phyloP scores from a whole-genome alignment of 495 filamentous ascomycete species.

The Podospora bellae-mahoneyi region DNA sequence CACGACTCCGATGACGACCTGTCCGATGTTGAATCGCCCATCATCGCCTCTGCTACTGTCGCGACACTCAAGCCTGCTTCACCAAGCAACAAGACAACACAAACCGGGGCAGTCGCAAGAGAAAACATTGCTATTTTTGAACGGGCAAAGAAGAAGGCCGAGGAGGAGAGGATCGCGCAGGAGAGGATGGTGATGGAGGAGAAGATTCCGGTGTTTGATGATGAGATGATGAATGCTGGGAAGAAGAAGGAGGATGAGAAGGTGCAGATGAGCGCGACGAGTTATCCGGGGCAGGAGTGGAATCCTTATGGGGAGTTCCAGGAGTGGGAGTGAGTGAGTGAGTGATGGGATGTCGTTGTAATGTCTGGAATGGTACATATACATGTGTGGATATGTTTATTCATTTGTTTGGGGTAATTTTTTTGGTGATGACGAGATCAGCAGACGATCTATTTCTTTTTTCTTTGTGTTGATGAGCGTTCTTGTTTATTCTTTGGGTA shows the following conservation, averaged over 20 bases:
- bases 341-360: background rate
- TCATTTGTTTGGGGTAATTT: background rate
- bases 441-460: background rate
- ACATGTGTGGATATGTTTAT: background rate
- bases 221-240: slow-evolving; percentile 24
- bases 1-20: slow-evolving; percentile 3
- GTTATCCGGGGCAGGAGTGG: slow-evolving; percentile 83
- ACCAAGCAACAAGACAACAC: slow-evolving; percentile 13
- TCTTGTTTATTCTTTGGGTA: background rate
- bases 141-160: slow-evolving; percentile 31
- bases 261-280: slow-evolving; percentile 71
- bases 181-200: slow-evolving; percentile 42
- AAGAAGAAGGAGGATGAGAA: slow-evolving; percentile 47
- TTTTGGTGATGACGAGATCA: background rate
- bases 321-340: slow-evolving; percentile 16
- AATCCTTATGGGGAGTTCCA: slow-evolving; percentile 52
- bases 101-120: slow-evolving; percentile 22
- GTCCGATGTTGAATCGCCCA: slow-evolving; percentile 19
- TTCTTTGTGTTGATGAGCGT: background rate
- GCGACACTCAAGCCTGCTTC: slow-evolving; percentile 19
- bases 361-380: background rate
- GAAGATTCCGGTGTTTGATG: slow-evolving; percentile 47
- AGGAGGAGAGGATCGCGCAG: slow-evolving; percentile 22
- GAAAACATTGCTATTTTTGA: slow-evolving; percentile 36
- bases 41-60: slow-evolving; percentile 18